Conservation (phyloP, 768 basidiomycete species). For the Lactarius deliciosus region DNA sequence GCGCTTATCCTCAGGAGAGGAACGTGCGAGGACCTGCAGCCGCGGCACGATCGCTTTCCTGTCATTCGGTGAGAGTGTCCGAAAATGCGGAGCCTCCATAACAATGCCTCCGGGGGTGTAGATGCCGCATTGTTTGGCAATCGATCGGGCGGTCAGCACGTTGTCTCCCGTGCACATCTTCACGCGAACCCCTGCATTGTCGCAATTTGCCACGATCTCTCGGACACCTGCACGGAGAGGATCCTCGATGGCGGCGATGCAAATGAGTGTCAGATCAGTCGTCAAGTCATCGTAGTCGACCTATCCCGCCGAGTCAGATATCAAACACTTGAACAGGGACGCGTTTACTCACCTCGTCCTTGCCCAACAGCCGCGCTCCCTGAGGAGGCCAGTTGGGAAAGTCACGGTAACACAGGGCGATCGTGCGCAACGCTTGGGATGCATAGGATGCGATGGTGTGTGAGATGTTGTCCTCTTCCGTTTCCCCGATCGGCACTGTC, state of each 20-base stretch:
- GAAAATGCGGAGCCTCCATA: constrained; percentile 71
- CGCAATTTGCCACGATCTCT: constrained; percentile 53
- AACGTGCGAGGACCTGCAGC: constrained; percentile 94
- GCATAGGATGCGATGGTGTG: constrained; percentile 98
- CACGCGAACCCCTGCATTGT: constrained; percentile 70
- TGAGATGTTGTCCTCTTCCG: constrained; percentile 77
- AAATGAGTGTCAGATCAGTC: constrained; percentile 76
- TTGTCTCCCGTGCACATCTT: constrained; percentile 76
- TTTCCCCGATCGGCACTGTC: constrained; percentile 58
- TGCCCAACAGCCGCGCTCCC: constrained; percentile 40
- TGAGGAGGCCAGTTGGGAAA: constrained; percentile 79
- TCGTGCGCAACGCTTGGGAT: constrained; percentile 91
- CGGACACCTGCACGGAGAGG: too few species aligned
- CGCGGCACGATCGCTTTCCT: constrained; percentile 84
- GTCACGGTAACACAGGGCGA: constrained; percentile 92
- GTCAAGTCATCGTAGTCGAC: constrained; percentile 69
- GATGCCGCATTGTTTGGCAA: constrained; percentile 94
- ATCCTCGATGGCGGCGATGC: constrained; percentile 84
- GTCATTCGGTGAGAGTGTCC: constrained; percentile 55
- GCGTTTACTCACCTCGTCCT: constrained; percentile 51
- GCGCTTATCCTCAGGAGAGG: constrained; percentile 97
- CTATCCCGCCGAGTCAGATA: constrained; percentile 36
- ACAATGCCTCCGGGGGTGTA: constrained; percentile 91
- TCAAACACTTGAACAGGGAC: constrained; percentile 18
- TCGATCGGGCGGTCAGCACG: constrained; percentile 90